These are phyloP conservation scores for Zoysia japonica DNA, from an alignment of 176 grass and related monocot species.

Conservation along the genomic window DNA sequence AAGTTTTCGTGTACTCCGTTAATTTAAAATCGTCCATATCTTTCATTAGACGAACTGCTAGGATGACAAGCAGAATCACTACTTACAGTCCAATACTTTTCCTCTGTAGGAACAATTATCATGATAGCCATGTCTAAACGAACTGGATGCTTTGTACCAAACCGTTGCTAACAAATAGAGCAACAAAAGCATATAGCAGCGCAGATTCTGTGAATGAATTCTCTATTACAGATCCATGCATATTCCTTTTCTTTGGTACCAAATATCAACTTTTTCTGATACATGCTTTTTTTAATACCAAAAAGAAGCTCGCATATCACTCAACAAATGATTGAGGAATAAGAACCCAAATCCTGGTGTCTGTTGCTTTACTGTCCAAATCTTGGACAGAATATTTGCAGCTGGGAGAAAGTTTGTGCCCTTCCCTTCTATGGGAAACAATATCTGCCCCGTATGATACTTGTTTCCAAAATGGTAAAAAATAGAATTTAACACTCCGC, in stretches of 20 bases:
- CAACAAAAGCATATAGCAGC: conserved; percentile 15
- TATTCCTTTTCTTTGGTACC: not conserved
- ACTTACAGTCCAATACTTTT: conserved; percentile 18
- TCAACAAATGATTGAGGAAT: conserved; percentile 40
- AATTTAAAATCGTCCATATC: not conserved
- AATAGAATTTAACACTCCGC: not conserved
- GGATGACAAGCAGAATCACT: conserved; percentile 8
- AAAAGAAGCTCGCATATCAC: not conserved
- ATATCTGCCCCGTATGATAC: conserved; percentile 9
- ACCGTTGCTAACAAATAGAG: not conserved
- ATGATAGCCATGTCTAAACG: conserved; percentile 24
- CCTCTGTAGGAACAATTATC: conserved; percentile 27
- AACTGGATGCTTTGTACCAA: conserved; percentile 22
- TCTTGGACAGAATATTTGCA: conserved; percentile 34
- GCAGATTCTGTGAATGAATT: conserved; percentile 1
- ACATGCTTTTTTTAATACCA: not conserved
- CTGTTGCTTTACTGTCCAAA: conserved; percentile 36
- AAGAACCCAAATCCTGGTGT: conserved; percentile 16
- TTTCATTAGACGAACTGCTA: not conserved
- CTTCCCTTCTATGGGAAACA: conserved; percentile 41
- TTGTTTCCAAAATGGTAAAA: not conserved
- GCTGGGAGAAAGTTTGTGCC: conserved; percentile 21
- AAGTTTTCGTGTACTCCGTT: not conserved
- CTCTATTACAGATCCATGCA: conserved; percentile 29
- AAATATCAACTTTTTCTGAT: not conserved